Evolutionary conservation across 305 asterid genomes (phyloP).

Genomic region (Fraxinus xanthoxyloides): DNA sequence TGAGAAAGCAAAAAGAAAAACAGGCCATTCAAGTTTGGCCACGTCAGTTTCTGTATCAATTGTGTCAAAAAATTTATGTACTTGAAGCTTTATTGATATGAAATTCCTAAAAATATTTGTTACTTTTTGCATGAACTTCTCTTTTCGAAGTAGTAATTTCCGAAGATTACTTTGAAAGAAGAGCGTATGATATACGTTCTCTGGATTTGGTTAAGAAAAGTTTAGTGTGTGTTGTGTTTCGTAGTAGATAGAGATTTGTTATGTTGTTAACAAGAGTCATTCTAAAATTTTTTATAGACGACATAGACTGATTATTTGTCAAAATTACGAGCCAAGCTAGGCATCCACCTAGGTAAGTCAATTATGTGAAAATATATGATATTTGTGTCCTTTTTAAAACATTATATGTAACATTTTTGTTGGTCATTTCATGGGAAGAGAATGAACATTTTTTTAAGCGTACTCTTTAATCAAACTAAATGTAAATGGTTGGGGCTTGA

Average conservation of each 20-base stretch:
- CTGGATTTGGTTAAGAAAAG: neutral
- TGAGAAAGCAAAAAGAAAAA: too few species aligned
- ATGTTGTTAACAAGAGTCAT: neutral
- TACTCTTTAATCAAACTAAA: neutral
- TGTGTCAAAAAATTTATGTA: too few species aligned
- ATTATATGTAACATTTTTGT: neutral
- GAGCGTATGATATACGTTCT: neutral
- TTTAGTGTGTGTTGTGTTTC: neutral
- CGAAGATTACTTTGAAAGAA: too few species aligned
- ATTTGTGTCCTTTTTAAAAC: neutral
- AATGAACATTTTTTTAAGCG: neutral
- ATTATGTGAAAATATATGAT: neutral
- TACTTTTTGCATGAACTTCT: too few species aligned
- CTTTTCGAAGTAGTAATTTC: too few species aligned
- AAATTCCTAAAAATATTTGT: too few species aligned
- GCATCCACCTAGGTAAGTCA: neutral
- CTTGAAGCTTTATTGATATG: too few species aligned
- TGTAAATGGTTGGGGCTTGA: neutral
- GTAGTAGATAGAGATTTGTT: neutral
- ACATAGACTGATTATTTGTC: neutral
- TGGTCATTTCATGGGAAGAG: neutral
- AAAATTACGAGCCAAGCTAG: neutral
- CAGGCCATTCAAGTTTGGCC: too few species aligned
- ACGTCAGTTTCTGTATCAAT: too few species aligned
- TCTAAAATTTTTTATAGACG: neutral